These are phyloP conservation scores for Arabis alpina DNA, from an alignment of 345 rosid species.

Conservation along the genomic window DNA sequence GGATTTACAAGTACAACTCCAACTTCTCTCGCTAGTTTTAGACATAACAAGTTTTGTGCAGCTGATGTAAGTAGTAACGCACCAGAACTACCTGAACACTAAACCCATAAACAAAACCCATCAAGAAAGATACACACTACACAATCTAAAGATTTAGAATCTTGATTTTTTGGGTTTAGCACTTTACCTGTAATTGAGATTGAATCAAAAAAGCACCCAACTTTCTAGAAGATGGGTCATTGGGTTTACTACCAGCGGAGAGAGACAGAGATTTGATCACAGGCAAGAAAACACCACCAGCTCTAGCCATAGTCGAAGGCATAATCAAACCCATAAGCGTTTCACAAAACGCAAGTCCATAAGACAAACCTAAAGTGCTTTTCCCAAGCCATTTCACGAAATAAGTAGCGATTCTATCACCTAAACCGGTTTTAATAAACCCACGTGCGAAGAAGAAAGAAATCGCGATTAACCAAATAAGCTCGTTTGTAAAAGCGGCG, in stretches of 20 bases:
- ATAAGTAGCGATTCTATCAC: conserved; percentile 92
- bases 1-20: conserved; percentile 79
- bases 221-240: conserved; percentile 65
- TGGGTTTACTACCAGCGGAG: conserved; percentile 78
- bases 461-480: conserved; percentile 91
- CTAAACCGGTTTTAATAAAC: conserved; percentile 88
- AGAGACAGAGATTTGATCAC: conserved; percentile 81
- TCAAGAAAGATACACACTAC: too few relatives aligned
- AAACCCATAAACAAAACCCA: neutral
- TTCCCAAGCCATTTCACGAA: conserved; percentile 90
- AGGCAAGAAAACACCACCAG: conserved; percentile 92
- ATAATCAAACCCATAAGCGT: conserved; percentile 86
- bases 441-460: conserved; percentile 99
- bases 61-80: conserved; percentile 95
- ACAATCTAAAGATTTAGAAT: too few relatives aligned
- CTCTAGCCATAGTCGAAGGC: conserved; percentile 97
- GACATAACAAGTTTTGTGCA: conserved; percentile 91
- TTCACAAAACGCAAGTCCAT: conserved; percentile 83
- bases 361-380: conserved; percentile 85
- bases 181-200: conserved; percentile 80
- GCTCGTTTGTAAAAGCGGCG: conserved; percentile 84
- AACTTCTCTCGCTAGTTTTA: conserved; percentile 91
- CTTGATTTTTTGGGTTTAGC: neutral
- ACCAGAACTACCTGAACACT: conserved; percentile 83
- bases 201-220: conserved; percentile 78